Base-by-base conservation (phyloP, 2,329 filamentous ascomycete genomes). In the Arthrinium puccinioides region DNA sequence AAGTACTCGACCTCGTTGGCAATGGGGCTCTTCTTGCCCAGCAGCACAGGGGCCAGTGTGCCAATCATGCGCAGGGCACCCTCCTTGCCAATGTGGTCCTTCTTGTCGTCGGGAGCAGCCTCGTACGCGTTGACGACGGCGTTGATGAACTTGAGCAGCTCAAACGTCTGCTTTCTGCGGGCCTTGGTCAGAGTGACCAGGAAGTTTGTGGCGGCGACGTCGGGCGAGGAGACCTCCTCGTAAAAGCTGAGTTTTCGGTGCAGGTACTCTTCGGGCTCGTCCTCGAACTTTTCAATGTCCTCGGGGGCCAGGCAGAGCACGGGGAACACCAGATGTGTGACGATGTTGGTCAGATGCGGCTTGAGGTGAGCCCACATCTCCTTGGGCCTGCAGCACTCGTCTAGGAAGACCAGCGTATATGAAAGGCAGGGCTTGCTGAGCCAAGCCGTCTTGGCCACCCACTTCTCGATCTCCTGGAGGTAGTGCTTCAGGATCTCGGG, bases 1-100 rank as follows among this genome's bases (percentile, higher is more conserved):
- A 98, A 98, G 62, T 95, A 96, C 62, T 98, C 92, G 40, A 97
- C 89, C 62, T 97, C 88, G 55, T 95, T 85, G 24, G 90, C 92
- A 48, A 98, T 96, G 1, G 92, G 92, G 55, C 89, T 96, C 74
- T 97, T 97, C 74, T 97, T 98, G 50, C 88, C 87, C 24, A 98
- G 72, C 33, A 98, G 94, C 36, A 98, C 90, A 21, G 87, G 86
- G 0, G 92, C 87, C 32, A 98, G 69, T 1, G 90, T 96, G 19
- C 89, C 92, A 55, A 98, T 97, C 87, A 98, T 97, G 44, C 92
- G 78, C 55, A 98, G 64, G 32, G 92, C 92, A 53, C 92, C 92
- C 62, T 98, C 92, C 70, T 98, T 98, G 58, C 92, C 87, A 37
- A 94, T 74, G 41, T 94, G 87, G 60, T 90, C 87, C 74, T 96